Percentiles rank a stretch among this genome's conserved stretches.
phyloP scores from a whole-genome alignment of 768 basidiomycete species.

The Punctularia strigosozonata region DNA sequence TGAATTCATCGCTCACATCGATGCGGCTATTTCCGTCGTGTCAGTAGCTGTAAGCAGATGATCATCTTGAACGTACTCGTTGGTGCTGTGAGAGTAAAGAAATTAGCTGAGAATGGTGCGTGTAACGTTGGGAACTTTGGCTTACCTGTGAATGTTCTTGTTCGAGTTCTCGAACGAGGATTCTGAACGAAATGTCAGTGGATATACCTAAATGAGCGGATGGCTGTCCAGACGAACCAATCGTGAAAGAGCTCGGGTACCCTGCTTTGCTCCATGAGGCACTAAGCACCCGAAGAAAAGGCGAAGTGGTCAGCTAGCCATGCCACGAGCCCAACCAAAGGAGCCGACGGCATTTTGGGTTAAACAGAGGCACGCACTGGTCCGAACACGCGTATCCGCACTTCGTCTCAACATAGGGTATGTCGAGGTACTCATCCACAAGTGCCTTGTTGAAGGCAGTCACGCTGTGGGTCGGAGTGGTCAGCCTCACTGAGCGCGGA shows the following conservation, averaged over 20 bases:
- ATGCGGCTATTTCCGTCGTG: slow-evolving; percentile 43
- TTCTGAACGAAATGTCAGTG: slow-evolving; percentile 24
- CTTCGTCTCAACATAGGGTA: slow-evolving; percentile 79
- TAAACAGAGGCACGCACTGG: slow-evolving; percentile 43
- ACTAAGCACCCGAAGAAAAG: too few species aligned
- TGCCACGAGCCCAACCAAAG: too few species aligned
- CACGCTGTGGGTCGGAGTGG: slow-evolving; percentile 33
- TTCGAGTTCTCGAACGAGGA: slow-evolving; percentile 70
- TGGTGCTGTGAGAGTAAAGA: too few species aligned
- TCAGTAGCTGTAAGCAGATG: slow-evolving; percentile 4
- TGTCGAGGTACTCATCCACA: slow-evolving; percentile 68
- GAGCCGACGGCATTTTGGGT: too few species aligned
- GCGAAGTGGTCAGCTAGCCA: too few species aligned
- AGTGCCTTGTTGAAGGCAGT: slow-evolving; percentile 73
- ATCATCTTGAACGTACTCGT: slow-evolving; percentile 54
- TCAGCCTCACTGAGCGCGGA: slow-evolving; percentile 4
- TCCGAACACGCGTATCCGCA: slow-evolving; percentile 95
- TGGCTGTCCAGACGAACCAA: slow-evolving; percentile 34
- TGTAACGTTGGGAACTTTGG: too few species aligned
- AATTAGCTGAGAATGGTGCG: too few species aligned
- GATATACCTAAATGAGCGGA: slow-evolving; percentile 5
- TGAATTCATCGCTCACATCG: slow-evolving; percentile 81
- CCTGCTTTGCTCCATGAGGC: slow-evolving; percentile 84
- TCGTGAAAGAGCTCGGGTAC: slow-evolving; percentile 76
- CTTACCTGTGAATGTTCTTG: slow-evolving; percentile 78